phyloP scores from a whole-genome alignment of 768 basidiomycete species.

The Podaxis carcinomalis region DNA sequence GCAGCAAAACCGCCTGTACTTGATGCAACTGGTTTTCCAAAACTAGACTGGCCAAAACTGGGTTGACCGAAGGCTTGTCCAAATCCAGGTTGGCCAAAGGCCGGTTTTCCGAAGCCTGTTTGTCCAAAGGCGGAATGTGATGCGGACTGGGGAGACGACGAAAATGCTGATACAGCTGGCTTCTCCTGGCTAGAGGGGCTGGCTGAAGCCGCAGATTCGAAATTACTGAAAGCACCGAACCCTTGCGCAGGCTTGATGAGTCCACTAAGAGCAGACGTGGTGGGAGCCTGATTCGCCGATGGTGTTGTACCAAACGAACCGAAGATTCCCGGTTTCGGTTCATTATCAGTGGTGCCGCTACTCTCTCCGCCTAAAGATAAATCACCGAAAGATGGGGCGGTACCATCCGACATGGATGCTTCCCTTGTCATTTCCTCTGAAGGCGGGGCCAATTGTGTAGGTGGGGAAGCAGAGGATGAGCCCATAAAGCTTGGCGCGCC shows the following conservation, averaged over 20 bases:
- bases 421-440: slow-evolving; percentile 36
- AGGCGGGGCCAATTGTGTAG: slow-evolving; percentile 14
- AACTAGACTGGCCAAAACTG: slow-evolving; percentile 20
- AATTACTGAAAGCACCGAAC: slow-evolving; percentile 30
- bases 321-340: slow-evolving; percentile 30
- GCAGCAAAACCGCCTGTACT: slow-evolving; percentile 12
- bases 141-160: slow-evolving; percentile 9
- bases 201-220: slow-evolving; percentile 15
- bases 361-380: slow-evolving; percentile 30
- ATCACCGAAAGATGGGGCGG: slow-evolving; percentile 33
- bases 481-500: slow-evolving; percentile 17
- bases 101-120: slow-evolving; percentile 23
- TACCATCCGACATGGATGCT: slow-evolving; percentile 43
- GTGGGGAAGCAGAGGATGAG: slow-evolving; percentile 19
- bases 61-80: slow-evolving; percentile 30
- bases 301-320: slow-evolving; percentile 27
- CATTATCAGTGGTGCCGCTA: slow-evolving; percentile 19
- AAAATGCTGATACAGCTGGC: slow-evolving; percentile 17
- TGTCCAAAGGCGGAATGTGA: slow-evolving; percentile 14
- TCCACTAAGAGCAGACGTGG: slow-evolving; percentile 23
- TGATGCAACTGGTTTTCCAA: slow-evolving; percentile 14
- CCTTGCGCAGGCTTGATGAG: slow-evolving; percentile 31
- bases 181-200: slow-evolving; percentile 7
- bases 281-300: slow-evolving; percentile 16
- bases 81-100: slow-evolving; percentile 33